phyloP scores from a whole-genome alignment of 2,329 filamentous ascomycete genomes.

The Cercospora beticola region DNA sequence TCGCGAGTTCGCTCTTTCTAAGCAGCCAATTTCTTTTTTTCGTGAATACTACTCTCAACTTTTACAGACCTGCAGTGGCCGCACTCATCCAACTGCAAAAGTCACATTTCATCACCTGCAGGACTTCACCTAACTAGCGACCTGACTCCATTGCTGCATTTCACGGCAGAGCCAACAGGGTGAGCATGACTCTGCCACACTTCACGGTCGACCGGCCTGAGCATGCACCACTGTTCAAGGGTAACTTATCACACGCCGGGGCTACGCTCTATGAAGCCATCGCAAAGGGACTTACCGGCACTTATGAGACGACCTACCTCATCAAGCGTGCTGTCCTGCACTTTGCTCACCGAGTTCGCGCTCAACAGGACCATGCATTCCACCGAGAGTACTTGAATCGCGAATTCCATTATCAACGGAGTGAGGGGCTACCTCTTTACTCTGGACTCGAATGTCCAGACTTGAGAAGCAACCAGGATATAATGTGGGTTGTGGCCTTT shows the following conservation, averaged over 20 bases:
- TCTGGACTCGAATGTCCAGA: not conserved
- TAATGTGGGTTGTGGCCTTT: not conserved
- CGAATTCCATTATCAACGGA: not conserved
- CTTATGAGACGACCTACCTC: not conserved
- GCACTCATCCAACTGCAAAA: not conserved
- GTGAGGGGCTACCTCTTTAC: not conserved
- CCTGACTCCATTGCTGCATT: not conserved
- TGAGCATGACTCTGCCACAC: not conserved
- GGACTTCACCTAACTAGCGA: not conserved
- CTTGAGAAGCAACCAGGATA: not conserved
- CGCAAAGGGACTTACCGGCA: not conserved
- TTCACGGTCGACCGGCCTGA: not conserved
- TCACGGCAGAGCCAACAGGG: not conserved
- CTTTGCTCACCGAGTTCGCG: not conserved
- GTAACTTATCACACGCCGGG: not conserved
- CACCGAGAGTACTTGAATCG: not conserved
- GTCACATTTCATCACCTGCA: not conserved
- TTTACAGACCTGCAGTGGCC: not conserved
- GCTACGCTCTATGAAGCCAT: not conserved
- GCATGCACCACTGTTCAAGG: not conserved
- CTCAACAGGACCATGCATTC: not conserved
- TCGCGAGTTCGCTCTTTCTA: not conserved
- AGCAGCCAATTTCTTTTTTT: not conserved
- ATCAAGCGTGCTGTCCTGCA: not conserved
- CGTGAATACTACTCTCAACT: not conserved